A percentile compares a stretch with the other conserved stretches of the same genome.
Conservation (phyloP, 2,329 filamentous ascomycete genomes). For the Pezicula rhizophila region DNA sequence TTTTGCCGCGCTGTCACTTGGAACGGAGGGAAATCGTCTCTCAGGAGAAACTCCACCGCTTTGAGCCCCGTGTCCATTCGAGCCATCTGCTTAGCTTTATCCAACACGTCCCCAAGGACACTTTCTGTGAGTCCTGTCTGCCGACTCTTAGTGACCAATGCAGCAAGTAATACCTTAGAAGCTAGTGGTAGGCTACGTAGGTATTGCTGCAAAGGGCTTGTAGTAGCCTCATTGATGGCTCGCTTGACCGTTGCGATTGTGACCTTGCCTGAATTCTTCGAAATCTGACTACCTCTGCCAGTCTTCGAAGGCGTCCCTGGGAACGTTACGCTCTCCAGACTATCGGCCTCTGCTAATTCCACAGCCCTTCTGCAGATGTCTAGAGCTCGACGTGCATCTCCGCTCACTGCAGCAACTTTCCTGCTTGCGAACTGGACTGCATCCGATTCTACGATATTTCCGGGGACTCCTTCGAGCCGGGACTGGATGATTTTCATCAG, state of each 20-base stretch:
- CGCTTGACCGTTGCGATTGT: conserved; percentile 91
- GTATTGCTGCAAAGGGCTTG: conserved; percentile 84
- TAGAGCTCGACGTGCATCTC: conserved; percentile 83
- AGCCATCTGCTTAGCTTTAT: conserved; percentile 71
- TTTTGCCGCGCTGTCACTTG: conserved; percentile 25
- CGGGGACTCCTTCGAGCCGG: conserved; percentile 81
- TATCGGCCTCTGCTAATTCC: conserved; percentile 81
- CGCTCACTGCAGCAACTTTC: conserved; percentile 94
- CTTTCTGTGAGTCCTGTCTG: conserved; percentile 83
- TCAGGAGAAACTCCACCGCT: conserved; percentile 52
- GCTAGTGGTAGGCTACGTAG: conserved; percentile 75
- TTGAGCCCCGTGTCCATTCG: conserved; percentile 53
- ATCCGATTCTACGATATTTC: conserved; percentile 84
- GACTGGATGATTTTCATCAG: conserved; percentile 96
- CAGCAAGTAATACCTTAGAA: conserved; percentile 79
- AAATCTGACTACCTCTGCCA: conserved; percentile 7
- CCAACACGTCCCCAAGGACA: conserved; percentile 80
- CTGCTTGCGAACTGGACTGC: conserved; percentile 93
- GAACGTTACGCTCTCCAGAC: conserved; percentile 26
- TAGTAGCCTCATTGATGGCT: conserved; percentile 92
- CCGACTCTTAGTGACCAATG: conserved; percentile 70
- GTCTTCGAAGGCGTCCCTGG: conserved; percentile 58
- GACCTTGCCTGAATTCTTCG: conserved; percentile 49
- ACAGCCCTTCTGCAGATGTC: conserved; percentile 95
- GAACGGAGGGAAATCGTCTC: conserved; percentile 5